Conservation (phyloP, 2,329 filamentous ascomycete genomes). For the Cercospora sp. region DNA sequence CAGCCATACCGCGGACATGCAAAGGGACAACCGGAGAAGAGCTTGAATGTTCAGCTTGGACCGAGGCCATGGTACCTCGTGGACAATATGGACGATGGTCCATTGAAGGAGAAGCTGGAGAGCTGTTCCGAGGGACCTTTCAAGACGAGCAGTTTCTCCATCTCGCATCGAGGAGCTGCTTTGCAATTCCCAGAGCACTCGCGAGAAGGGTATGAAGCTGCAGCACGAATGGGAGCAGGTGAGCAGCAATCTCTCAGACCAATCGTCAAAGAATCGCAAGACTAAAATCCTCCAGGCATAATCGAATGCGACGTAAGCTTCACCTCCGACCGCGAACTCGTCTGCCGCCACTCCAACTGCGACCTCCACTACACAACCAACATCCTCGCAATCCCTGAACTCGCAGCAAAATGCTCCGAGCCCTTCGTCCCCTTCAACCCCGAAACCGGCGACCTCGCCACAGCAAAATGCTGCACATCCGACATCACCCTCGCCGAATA, state of each 20-base stretch:
- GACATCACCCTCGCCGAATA: conserved; percentile 70
- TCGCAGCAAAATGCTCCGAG: conserved; percentile 63
- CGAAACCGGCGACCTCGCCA: conserved; percentile 50
- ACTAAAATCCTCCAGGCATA: conserved; percentile 39
- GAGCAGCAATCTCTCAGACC: neutral
- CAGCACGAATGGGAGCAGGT: conserved; percentile 66
- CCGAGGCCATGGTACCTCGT: conserved; percentile 66
- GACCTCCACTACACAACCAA: conserved; percentile 69
- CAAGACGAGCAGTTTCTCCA: conserved; percentile 56
- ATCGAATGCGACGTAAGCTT: conserved; percentile 69
- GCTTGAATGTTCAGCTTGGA: conserved; percentile 55
- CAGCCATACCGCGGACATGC: conserved; percentile 8
- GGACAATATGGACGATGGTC: conserved; percentile 61
- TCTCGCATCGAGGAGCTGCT: conserved; percentile 62
- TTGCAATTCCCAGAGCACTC: conserved; percentile 67
- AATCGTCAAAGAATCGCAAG: neutral
- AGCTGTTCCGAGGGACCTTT: conserved; percentile 59
- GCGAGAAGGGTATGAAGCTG: conserved; percentile 59
- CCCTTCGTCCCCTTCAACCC: conserved; percentile 56
- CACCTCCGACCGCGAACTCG: conserved; percentile 64
- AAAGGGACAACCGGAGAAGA: conserved; percentile 13
- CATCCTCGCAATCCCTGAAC: conserved; percentile 61
- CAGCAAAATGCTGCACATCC: conserved; percentile 68
- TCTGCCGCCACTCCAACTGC: conserved; percentile 67
- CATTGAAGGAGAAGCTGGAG: conserved; percentile 60